phyloP scores from a whole-genome alignment of 2,329 filamentous ascomycete genomes.

The Hysterium pulicare region DNA sequence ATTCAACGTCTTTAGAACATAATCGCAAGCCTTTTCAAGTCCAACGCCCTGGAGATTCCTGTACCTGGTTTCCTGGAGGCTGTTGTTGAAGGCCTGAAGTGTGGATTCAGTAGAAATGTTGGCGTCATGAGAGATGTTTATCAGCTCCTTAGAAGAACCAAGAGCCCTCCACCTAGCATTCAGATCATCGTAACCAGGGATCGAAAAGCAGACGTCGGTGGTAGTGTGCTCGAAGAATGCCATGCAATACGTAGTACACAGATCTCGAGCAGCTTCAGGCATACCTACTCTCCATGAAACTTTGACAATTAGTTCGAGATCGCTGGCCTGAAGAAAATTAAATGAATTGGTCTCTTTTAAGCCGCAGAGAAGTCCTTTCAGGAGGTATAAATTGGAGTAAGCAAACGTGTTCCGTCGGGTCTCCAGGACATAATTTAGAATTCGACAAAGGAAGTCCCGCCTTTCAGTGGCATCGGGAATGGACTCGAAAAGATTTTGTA shows the following conservation, averaged over 20 bases:
- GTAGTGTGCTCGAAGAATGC: constrained; percentile 20
- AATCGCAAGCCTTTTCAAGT: constrained; percentile 25
- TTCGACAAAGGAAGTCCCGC: constrained; percentile 21
- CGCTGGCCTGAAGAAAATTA: constrained; percentile 15
- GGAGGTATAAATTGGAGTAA: constrained; percentile 40
- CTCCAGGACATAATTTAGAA: constrained; percentile 37
- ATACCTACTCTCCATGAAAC: constrained; percentile 38
- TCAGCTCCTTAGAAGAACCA: neutral
- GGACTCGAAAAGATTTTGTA: constrained; percentile 28
- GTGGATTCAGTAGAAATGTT: neutral
- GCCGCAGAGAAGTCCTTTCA: constrained; percentile 42
- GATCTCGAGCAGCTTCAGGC: constrained; percentile 43
- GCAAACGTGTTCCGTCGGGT: constrained; percentile 37
- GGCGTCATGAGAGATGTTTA: neutral
- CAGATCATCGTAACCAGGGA: constrained; percentile 19
- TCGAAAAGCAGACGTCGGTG: neutral
- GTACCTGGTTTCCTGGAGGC: constrained; percentile 25
- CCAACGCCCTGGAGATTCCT: constrained; percentile 25
- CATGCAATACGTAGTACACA: constrained; percentile 28
- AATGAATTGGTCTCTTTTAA: constrained; percentile 12
- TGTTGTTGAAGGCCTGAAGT: constrained; percentile 21
- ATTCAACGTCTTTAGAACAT: constrained; percentile 21
- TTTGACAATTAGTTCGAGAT: constrained; percentile 33
- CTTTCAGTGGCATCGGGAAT: constrained; percentile 8
- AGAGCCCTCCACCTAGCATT: constrained; percentile 9